Conservation (phyloP, 345 rosid species). For the Nasturtium officinale region DNA sequence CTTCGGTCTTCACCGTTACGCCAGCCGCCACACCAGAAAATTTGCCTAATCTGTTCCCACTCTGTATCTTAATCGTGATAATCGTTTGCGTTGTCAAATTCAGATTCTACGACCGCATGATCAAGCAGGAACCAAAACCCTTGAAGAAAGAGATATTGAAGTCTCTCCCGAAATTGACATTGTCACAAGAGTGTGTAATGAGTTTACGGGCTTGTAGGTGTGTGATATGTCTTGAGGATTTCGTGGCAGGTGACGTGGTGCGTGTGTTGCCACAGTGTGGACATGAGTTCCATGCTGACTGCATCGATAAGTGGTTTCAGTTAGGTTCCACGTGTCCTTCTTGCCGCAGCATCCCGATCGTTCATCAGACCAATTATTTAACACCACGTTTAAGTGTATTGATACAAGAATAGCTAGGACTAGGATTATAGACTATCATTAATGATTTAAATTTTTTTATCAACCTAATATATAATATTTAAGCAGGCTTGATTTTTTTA, state of each 20-base stretch:
- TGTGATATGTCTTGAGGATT: slow-evolving; percentile 57
- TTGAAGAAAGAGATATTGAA: slow-evolving; percentile 3
- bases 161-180: background rate
- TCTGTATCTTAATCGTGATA: background rate
- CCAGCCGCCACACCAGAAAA: background rate
- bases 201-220: background rate
- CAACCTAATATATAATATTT: too few relatives aligned
- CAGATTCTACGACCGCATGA: background rate
- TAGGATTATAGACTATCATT: too few relatives aligned
- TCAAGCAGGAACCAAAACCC: slow-evolving; percentile 1
- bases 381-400: background rate
- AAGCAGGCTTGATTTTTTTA: too few relatives aligned
- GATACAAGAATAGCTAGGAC: background rate
- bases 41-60: background rate
- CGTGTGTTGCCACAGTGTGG: slow-evolving; percentile 56
- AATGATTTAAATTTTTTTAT: too few relatives aligned
- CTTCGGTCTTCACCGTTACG: background rate
- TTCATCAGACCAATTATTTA: background rate
- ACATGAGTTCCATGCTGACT: slow-evolving; percentile 55
- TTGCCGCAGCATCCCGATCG: slow-evolving; percentile 38
- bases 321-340: slow-evolving; percentile 53
- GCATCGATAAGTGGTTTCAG: slow-evolving; percentile 57
- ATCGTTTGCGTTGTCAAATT: background rate
- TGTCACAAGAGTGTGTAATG: background rate
- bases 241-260: slow-evolving; percentile 50